A percentile compares a stretch with the other conserved stretches of the same genome.
These are phyloP conservation scores for Ormosia emarginata DNA, from an alignment of 306 rosid genomes.

Conservation along the genomic window DNA sequence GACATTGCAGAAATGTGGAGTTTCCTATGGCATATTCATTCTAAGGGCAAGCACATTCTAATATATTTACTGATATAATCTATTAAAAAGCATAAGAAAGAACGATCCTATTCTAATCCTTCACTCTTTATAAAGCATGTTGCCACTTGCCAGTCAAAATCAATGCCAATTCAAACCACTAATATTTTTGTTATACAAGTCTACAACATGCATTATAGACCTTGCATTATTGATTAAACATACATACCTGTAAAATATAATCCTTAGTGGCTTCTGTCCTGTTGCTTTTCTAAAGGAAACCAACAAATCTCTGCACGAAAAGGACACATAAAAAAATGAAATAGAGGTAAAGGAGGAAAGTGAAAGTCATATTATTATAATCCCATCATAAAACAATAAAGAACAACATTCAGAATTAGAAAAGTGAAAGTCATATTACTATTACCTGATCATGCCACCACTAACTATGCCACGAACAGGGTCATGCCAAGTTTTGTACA, in stretches of 20 bases:
- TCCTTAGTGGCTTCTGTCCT: constrained; percentile 87
- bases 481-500: constrained; percentile 91
- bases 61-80: background rate
- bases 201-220: background rate
- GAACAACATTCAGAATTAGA: background rate
- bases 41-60: background rate
- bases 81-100: background rate
- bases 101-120: background rate
- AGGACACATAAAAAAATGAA: background rate
- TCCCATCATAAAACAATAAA: background rate
- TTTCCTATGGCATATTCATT: background rate
- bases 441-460: constrained; percentile 92
- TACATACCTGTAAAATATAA: constrained; percentile 79
- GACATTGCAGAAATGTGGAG: background rate
- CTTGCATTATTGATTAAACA: background rate
- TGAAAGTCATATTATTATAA: background rate
- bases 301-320: constrained; percentile 72
- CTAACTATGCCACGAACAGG: constrained; percentile 72
- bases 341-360: background rate
- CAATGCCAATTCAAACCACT: background rate
- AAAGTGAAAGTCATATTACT: background rate
- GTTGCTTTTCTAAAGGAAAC: constrained; percentile 91
- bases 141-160: background rate
- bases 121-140: background rate
- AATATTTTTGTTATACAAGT: background rate